phyloP scores from a whole-genome alignment of 441 rosid genomes.

The Euphorbia schlechtendalii region DNA sequence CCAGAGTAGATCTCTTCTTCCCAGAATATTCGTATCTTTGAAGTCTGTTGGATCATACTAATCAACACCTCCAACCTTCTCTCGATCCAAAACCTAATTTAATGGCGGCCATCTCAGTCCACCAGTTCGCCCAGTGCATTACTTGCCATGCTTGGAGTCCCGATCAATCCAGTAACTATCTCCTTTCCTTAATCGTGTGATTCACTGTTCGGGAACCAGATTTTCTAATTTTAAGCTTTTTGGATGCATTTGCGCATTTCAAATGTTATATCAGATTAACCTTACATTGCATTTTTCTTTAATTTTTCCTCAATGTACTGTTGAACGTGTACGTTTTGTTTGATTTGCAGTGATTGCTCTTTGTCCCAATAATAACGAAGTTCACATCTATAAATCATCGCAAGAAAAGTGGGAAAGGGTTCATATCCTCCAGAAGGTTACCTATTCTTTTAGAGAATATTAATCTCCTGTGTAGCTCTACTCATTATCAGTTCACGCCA shows the following conservation, averaged over 20 bases:
- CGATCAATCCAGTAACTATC: conserved; percentile 59
- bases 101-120: conserved; percentile 72
- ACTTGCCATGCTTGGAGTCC: conserved; percentile 99
- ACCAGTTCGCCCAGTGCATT: conserved; percentile 75
- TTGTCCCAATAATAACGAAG: conserved; percentile 87
- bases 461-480: not conserved
- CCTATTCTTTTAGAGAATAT: not conserved
- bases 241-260: not conserved
- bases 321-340: not conserved
- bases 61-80: not conserved
- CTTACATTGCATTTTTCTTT: no score
- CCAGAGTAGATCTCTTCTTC: not conserved
- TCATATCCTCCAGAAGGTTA: conserved; percentile 88
- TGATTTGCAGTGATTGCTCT: conserved; percentile 73
- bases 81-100: not conserved
- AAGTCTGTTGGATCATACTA: no score
- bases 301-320: conserved; percentile 4
- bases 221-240: conserved; percentile 8
- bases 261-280: not conserved
- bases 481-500: not conserved
- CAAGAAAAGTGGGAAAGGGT: conserved; percentile 82
- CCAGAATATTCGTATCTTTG: not conserved
- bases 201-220: not conserved
- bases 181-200: not conserved
- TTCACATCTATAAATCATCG: conserved; percentile 77